These are phyloP conservation scores for Carex pumila DNA, from an alignment of 176 grass and related monocot genomes.

Conservation along the genomic window DNA sequence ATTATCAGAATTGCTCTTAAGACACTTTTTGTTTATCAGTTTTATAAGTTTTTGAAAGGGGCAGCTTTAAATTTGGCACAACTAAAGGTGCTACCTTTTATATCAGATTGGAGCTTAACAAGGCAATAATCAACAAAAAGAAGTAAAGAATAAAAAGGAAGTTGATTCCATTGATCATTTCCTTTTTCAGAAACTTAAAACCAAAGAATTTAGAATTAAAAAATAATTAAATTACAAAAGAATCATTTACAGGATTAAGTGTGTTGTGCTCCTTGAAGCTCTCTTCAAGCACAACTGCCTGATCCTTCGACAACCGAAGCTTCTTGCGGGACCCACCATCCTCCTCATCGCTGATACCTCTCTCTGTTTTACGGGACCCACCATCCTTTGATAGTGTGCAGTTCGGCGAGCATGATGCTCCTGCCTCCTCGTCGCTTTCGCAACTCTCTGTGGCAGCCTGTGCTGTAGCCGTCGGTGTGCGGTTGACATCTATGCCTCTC, in stretches of 20 bases:
- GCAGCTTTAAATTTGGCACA: neutral
- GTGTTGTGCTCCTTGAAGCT: slow-evolving; percentile 87
- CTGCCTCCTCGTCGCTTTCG: slow-evolving; percentile 60
- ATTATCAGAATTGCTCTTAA: neutral
- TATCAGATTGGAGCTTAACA: neutral
- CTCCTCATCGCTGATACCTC: slow-evolving; percentile 50
- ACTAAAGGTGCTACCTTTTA: neutral
- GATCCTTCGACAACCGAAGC: slow-evolving; percentile 71
- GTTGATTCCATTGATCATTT: neutral
- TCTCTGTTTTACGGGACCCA: slow-evolving; percentile 16
- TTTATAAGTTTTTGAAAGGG: neutral
- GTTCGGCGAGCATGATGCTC: slow-evolving; percentile 58
- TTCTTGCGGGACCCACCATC: slow-evolving; percentile 74
- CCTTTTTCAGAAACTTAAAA: neutral
- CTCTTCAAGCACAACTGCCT: slow-evolving; percentile 77
- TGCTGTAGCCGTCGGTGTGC: slow-evolving; percentile 22
- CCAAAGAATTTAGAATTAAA: neutral
- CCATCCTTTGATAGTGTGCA: slow-evolving; percentile 53
- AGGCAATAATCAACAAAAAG: neutral
- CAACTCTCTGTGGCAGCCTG: slow-evolving; percentile 11
- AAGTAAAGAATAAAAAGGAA: neutral
- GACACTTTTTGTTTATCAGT: neutral
- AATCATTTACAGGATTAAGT: slow-evolving; percentile 58
- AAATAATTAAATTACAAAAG: neutral
- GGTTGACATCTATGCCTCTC: slow-evolving; percentile 79